Conservation (phyloP, 768 basidiomycete species). For the Suillus clintonianus region DNA sequence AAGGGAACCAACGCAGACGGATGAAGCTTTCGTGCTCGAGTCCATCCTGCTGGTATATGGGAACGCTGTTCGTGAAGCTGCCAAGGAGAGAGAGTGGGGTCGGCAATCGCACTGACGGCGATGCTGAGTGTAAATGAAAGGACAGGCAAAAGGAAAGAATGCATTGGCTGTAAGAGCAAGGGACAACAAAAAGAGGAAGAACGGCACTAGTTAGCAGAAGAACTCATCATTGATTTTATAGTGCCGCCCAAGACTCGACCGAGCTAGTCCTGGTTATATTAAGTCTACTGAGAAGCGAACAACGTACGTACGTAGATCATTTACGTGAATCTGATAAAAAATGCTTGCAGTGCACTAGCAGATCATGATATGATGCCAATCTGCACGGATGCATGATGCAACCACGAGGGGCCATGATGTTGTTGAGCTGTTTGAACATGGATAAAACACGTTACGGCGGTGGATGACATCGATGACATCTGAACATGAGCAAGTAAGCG, state of each 20-base stretch:
- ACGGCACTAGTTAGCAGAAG: slow-evolving; percentile 26
- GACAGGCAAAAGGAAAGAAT: slow-evolving; percentile 11
- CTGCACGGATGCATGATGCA: background rate
- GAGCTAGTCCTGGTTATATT: background rate
- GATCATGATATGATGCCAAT: too few species aligned
- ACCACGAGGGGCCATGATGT: background rate
- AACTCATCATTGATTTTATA: background rate
- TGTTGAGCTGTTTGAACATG: too few species aligned
- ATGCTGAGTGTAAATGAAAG: slow-evolving; percentile 3
- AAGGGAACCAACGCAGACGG: slow-evolving; percentile 39
- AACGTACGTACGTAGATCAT: background rate
- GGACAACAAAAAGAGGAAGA: background rate
- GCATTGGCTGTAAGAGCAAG: slow-evolving; percentile 12
- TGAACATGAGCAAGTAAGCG: background rate
- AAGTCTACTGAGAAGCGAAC: background rate
- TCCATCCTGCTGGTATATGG: slow-evolving; percentile 42
- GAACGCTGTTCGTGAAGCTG: slow-evolving; percentile 42
- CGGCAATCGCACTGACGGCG: slow-evolving; percentile 2
- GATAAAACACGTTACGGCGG: background rate
- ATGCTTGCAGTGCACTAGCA: too few species aligned
- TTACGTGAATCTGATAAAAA: background rate
- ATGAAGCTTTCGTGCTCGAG: slow-evolving; percentile 28
- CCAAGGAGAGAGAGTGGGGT: slow-evolving; percentile 39
- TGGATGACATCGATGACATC: background rate
- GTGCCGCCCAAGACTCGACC: background rate